These are phyloP conservation scores for Lasiodiplodia gonubiensis DNA, from an alignment of 2,329 filamentous ascomycete genomes.

Conservation along the genomic window DNA sequence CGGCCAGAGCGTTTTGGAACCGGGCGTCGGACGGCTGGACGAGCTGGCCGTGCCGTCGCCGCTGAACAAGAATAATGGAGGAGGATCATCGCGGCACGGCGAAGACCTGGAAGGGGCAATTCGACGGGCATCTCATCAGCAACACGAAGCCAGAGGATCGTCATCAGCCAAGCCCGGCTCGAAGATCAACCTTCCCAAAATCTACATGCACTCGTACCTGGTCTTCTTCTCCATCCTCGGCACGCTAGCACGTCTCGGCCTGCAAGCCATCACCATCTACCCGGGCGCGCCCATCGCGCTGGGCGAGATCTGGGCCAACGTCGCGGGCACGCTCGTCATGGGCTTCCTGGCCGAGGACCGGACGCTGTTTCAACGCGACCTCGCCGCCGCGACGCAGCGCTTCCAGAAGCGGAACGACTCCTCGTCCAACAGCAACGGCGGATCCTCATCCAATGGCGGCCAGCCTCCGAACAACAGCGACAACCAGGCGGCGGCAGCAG, in stretches of 20 bases:
- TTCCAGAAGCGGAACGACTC: not conserved
- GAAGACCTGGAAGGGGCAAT: not conserved
- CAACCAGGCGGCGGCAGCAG: no score
- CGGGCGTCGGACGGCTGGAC: not conserved
- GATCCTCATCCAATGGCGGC: no score
- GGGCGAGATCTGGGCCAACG: slow-evolving; percentile 84
- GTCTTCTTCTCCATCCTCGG: slow-evolving; percentile 85
- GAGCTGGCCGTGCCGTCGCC: not conserved
- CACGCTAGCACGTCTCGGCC: slow-evolving; percentile 79
- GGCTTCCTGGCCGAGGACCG: slow-evolving; percentile 83
- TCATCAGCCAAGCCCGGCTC: no score
- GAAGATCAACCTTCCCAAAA: not conserved
- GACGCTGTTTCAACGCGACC: slow-evolving; percentile 63
- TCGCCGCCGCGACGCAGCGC: slow-evolving; percentile 42
- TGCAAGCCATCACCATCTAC: slow-evolving; percentile 80
- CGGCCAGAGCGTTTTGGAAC: not conserved
- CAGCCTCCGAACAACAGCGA: no score
- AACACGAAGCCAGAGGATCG: not conserved
- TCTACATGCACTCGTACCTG: slow-evolving; percentile 77
- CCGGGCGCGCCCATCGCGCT: slow-evolving; percentile 74
- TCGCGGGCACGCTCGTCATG: slow-evolving; percentile 79
- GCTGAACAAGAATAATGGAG: not conserved
- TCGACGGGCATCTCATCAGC: not conserved
- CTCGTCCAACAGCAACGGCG: no score
- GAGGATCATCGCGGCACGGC: not conserved